Evolutionary conservation across 345 rosid genomes (phyloP).

Genomic region (Streptanthus diversifolius): DNA sequence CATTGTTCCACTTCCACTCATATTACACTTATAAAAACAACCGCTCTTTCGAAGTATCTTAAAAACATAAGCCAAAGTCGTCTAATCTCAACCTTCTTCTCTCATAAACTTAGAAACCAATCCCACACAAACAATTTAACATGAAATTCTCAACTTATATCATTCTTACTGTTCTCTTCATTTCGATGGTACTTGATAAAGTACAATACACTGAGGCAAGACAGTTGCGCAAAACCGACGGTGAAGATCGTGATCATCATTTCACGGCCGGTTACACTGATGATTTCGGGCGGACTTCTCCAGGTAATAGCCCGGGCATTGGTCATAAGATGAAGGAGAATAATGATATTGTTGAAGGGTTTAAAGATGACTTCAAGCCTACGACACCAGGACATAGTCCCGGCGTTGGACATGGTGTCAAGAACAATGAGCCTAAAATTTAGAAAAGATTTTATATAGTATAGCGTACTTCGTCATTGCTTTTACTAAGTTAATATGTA

Average conservation of each 20-base stretch:
- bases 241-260: conserved; percentile 16
- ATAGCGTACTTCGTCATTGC: neutral
- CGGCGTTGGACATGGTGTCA: conserved; percentile 28
- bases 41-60: neutral
- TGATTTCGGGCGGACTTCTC: conserved; percentile 39
- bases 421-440: conserved; percentile 27
- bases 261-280: conserved; percentile 15
- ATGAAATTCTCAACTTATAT: conserved; percentile 21
- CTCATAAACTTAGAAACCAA: neutral
- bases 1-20: conserved; percentile 33
- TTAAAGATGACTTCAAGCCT: conserved; percentile 38
- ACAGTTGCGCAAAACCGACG: neutral
- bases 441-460: conserved; percentile 19
- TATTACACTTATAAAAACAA: conserved; percentile 27
- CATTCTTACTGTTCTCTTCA: conserved; percentile 5
- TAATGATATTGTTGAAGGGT: neutral
- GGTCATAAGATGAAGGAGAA: conserved; percentile 33
- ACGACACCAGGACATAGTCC: conserved; percentile 32
- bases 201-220: conserved; percentile 12
- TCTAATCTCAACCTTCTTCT: conserved; percentile 9
- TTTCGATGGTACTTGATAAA: neutral
- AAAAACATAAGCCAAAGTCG: conserved; percentile 1
- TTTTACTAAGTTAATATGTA: conserved; percentile 5
- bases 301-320: conserved; percentile 46
- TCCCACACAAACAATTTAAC: neutral